Conservation (phyloP, 2,329 filamentous ascomycete genomes). For the Pseudopyricularia javanii region DNA sequence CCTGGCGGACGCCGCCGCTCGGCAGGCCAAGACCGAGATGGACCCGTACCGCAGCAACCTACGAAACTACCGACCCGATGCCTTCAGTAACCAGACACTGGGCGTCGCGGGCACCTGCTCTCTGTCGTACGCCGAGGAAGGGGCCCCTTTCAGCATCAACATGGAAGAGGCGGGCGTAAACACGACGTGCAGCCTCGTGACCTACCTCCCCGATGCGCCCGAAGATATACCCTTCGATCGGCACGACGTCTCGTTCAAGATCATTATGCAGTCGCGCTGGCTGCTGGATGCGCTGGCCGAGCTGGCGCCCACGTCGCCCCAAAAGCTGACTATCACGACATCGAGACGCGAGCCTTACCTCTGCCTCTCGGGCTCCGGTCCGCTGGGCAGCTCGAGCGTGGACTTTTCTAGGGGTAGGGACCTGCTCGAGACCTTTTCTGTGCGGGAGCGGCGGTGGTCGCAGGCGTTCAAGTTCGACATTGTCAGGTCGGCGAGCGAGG, state of each 20-base stretch:
- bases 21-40: slow-evolving; percentile 43
- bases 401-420: slow-evolving; percentile 53
- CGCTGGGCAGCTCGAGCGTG: slow-evolving; percentile 51
- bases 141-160: slow-evolving; percentile 70
- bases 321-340: slow-evolving; percentile 56
- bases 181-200: slow-evolving; percentile 81
- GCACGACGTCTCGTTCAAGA: slow-evolving; percentile 71
- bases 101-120: slow-evolving; percentile 80
- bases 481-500: slow-evolving; percentile 72
- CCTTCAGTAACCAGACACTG: slow-evolving; percentile 72
- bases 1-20: slow-evolving; percentile 55
- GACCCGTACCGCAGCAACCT: slow-evolving; percentile 50
- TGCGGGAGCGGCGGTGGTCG: slow-evolving; percentile 39
- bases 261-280: slow-evolving; percentile 76
- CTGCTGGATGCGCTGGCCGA: slow-evolving; percentile 63
- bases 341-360: slow-evolving; percentile 57
- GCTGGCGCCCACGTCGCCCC: slow-evolving; percentile 57
- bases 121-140: slow-evolving; percentile 62
- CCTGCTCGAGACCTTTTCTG: slow-evolving; percentile 64
- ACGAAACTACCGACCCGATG: slow-evolving; percentile 52
- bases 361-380: slow-evolving; percentile 53
- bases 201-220: slow-evolving; percentile 63
- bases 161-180: slow-evolving; percentile 78
- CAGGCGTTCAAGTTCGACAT: slow-evolving; percentile 81
- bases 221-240: slow-evolving; percentile 85